Conservation (phyloP, 139 green algal species). For the Penium margaritaceum region DNA sequence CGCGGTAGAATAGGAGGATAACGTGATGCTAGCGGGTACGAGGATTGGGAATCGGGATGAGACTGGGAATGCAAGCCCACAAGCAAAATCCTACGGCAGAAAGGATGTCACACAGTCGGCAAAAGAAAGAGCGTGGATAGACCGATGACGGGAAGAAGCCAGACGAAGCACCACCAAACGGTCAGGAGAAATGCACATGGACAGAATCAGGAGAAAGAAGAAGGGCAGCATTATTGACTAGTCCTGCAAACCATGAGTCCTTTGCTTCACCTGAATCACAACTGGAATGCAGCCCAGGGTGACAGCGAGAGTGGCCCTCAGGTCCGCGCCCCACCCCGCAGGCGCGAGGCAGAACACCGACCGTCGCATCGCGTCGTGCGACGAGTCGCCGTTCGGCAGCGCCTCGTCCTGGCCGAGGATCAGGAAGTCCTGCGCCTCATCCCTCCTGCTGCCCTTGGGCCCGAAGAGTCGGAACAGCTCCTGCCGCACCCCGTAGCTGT, state of each 20-base stretch:
- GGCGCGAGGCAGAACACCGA: constrained; percentile 47
- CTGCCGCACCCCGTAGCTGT: constrained; percentile 48
- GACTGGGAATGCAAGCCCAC: no score
- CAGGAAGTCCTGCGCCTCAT: neutral
- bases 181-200: neutral
- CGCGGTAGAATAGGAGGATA: no score
- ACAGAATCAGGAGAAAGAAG: neutral
- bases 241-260: neutral
- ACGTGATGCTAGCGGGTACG: no score
- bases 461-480: constrained; percentile 38
- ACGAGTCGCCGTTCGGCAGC: neutral
- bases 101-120: no score
- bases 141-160: neutral
- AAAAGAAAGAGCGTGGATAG: no score
- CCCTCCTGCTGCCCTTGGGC: neutral
- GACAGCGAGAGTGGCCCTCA: constrained; percentile 7
- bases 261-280: constrained; percentile 37
- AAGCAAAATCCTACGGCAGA: no score
- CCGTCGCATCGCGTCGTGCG: constrained; percentile 4
- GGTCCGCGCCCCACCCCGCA: constrained; percentile 36
- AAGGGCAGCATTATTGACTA: neutral
- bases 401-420: constrained; percentile 7
- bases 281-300: constrained; percentile 50
- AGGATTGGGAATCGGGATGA: no score
- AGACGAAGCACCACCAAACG: neutral